phyloP scores from a whole-genome alignment of 1,284 basidiomycete species.

The Rhodotorula sp. region DNA sequence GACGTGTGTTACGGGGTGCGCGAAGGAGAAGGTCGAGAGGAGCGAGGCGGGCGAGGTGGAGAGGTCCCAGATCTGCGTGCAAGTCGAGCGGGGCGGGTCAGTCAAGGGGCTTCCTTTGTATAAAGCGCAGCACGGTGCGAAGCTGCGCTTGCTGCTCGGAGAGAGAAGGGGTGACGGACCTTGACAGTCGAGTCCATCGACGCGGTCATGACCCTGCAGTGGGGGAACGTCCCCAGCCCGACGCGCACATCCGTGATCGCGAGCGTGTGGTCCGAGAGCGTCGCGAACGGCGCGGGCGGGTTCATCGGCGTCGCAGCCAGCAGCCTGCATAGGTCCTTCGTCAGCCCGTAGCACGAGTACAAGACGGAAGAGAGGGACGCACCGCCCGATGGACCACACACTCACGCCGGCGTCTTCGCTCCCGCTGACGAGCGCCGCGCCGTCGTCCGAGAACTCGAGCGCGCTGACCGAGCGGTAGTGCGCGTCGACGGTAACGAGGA shows the following conservation, averaged over 20 bases:
- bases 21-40: conserved; percentile 46
- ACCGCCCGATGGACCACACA: conserved; percentile 87
- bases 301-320: conserved; percentile 41
- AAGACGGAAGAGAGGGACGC: conserved; percentile 43
- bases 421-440: conserved; percentile 75
- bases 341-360: neutral
- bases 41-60: conserved; percentile 30
- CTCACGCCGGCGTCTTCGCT: conserved; percentile 85
- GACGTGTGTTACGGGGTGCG: conserved; percentile 64
- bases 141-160: neutral
- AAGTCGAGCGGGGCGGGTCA: too few relatives aligned
- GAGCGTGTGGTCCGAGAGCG: conserved; percentile 86
- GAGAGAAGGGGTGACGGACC: conserved; percentile 54
- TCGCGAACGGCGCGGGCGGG: conserved; percentile 70
- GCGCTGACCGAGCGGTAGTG: conserved; percentile 88
- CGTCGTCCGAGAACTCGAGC: conserved; percentile 79
- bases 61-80: conserved; percentile 44
- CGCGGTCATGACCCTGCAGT: conserved; percentile 70
- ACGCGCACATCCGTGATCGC: conserved; percentile 79
- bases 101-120: too few relatives aligned
- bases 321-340: neutral
- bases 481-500: conserved; percentile 88
- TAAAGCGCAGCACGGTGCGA: neutral
- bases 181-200: conserved; percentile 91
- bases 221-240: conserved; percentile 74